phyloP scores from a whole-genome alignment of 306 rosid species.

The Alnus glutinosa region DNA sequence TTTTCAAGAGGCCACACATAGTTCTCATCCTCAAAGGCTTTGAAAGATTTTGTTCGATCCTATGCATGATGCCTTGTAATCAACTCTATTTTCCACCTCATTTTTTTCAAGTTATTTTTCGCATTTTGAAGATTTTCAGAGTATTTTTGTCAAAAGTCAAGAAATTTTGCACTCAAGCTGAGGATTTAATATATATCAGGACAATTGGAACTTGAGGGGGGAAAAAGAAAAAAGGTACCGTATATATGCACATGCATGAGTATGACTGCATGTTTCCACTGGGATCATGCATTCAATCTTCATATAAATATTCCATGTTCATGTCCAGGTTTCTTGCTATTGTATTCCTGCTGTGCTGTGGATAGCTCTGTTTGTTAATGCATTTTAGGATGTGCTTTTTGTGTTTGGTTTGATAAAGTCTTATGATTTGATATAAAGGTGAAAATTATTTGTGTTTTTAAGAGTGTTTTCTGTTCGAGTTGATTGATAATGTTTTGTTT shows the following conservation, averaged over 20 bases:
- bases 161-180: slow-evolving; percentile 18
- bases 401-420: too few relatives aligned
- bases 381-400: too few relatives aligned
- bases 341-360: too few relatives aligned
- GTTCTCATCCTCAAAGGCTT: not conserved
- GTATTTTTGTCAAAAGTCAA: not conserved
- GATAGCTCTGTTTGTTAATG: too few relatives aligned
- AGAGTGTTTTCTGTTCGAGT: too few relatives aligned
- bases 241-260: not conserved
- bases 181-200: slow-evolving; percentile 1
- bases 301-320: not conserved
- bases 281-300: not conserved
- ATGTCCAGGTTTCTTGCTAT: too few relatives aligned
- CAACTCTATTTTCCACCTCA: not conserved
- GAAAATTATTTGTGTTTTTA: too few relatives aligned
- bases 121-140: not conserved
- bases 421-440: too few relatives aligned
- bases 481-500: too few relatives aligned
- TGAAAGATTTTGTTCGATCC: not conserved
- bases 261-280: not conserved
- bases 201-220: not conserved
- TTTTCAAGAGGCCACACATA: slow-evolving; percentile 8
- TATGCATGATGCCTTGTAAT: not conserved
- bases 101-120: not conserved
- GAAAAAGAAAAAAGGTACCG: not conserved